Percentiles rank a stretch among this genome's conserved stretches.
Conservation (phyloP, 2,329 filamentous ascomycete species). For the Cladophialophora exuberans region DNA sequence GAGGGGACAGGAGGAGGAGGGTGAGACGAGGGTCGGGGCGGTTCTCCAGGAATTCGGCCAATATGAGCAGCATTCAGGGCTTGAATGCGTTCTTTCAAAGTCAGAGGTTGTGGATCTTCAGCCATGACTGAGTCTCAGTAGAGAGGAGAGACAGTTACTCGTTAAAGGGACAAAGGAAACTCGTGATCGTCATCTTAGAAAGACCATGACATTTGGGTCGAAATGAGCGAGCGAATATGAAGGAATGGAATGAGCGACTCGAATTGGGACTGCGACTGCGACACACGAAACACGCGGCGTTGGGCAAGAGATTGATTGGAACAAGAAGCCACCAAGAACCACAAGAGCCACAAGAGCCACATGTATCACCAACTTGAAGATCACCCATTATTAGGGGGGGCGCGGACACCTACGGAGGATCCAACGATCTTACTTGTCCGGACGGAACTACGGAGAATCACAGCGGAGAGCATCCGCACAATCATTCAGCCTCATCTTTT, state of each 20-base stretch:
- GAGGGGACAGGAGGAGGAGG: constrained; percentile 34
- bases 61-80: constrained; percentile 49
- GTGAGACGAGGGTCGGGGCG: constrained; percentile 32
- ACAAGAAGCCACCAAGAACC: background rate
- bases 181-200: constrained; percentile 14
- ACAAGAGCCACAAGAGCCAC: background rate
- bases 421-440: too few species aligned
- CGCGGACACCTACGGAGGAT: too few species aligned
- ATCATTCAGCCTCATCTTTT: too few species aligned
- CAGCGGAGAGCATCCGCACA: too few species aligned
- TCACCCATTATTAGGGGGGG: too few species aligned
- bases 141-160: too few species aligned
- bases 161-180: constrained; percentile 13
- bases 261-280: too few species aligned
- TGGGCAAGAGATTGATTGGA: background rate
- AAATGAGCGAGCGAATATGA: background rate
- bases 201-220: constrained; percentile 13
- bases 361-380: background rate
- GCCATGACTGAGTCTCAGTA: constrained; percentile 39
- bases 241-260: background rate
- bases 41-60: constrained; percentile 39
- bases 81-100: constrained; percentile 51
- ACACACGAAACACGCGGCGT: constrained; percentile 10
- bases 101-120: constrained; percentile 47
- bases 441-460: too few species aligned